Evolutionary conservation across 2,329 filamentous ascomycete genomes (phyloP).

Genomic region (Diplodia seriata): DNA sequence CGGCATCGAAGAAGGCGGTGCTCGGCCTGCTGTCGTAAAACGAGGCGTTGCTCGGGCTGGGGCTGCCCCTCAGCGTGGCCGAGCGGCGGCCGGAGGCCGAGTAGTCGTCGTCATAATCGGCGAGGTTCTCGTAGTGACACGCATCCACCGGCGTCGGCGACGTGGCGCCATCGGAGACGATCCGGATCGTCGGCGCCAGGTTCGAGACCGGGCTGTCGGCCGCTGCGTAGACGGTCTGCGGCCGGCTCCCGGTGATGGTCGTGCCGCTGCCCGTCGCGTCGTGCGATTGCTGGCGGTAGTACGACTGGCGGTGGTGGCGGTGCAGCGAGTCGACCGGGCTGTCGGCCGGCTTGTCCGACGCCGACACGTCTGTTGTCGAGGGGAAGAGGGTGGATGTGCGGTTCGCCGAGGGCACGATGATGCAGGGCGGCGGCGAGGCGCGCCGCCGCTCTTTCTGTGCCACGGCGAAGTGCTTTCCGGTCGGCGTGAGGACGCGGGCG

Average conservation of each 20-base stretch:
- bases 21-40: background rate
- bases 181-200: background rate
- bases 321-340: background rate
- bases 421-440: background rate
- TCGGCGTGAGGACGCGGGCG: background rate
- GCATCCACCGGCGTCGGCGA: background rate
- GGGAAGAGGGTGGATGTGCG: background rate
- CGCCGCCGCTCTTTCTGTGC: background rate
- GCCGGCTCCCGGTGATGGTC: background rate
- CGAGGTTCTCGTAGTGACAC: background rate
- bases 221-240: background rate
- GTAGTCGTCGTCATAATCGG: background rate
- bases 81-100: background rate
- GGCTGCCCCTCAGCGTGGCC: background rate
- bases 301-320: background rate
- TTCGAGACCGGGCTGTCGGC: conserved; percentile 1
- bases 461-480: background rate
- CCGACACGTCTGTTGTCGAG: background rate
- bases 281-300: background rate
- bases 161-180: background rate
- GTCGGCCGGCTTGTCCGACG: background rate
- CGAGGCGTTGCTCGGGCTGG: background rate
- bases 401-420: background rate
- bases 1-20: background rate
- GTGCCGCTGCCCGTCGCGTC: background rate